Conservation (phyloP, 768 basidiomycete genomes). For the Cyathus striatus region DNA sequence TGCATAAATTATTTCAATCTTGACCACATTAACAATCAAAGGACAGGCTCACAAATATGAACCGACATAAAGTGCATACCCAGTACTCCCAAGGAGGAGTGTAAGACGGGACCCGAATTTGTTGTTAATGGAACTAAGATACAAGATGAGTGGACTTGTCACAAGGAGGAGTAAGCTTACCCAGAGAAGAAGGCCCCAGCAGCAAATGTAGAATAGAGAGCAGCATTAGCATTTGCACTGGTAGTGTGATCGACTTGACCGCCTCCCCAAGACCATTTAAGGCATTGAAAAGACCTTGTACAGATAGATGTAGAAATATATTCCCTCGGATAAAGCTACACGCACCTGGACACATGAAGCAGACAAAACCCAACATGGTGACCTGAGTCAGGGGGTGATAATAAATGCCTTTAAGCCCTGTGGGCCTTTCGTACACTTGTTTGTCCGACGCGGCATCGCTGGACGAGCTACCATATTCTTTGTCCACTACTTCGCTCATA, state of each 20-base stretch:
- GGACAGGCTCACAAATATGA: conserved; percentile 59
- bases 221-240: conserved; percentile 64
- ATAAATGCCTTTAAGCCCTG: conserved; percentile 51
- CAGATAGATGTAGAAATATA: neutral
- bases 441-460: conserved; percentile 17
- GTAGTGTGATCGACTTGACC: conserved; percentile 66
- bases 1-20: too few relatives aligned
- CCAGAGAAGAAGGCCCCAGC: conserved; percentile 48
- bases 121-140: conserved; percentile 68
- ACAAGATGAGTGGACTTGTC: conserved; percentile 9
- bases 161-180: conserved; percentile 27
- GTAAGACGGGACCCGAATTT: conserved; percentile 73
- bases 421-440: conserved; percentile 37
- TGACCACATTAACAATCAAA: too few relatives aligned
- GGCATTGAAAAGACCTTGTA: conserved; percentile 69
- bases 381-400: conserved; percentile 56
- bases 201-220: conserved; percentile 56
- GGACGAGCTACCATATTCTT: conserved; percentile 15
- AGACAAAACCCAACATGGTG: conserved; percentile 62
- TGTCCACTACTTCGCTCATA: conserved; percentile 9
- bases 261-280: conserved; percentile 77
- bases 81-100: conserved; percentile 66
- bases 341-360: conserved; percentile 56
- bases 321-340: conserved; percentile 15
- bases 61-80: conserved; percentile 74